Base-by-base conservation (phyloP, 2,329 filamentous ascomycete species). In the Clarireedia monteithiana region DNA sequence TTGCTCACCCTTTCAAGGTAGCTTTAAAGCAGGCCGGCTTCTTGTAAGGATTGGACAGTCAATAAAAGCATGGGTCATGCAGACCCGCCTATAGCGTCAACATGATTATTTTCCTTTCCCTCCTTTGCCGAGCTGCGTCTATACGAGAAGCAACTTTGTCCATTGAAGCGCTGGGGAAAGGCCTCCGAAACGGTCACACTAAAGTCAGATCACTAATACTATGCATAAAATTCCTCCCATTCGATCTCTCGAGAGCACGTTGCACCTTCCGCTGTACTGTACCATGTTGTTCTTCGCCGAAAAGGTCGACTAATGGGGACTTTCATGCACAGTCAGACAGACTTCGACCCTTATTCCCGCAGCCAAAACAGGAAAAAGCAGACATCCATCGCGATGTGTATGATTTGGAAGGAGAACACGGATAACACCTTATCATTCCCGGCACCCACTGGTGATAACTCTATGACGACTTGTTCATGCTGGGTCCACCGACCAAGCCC, bases 121-220 rank as follows among this genome's bases (percentile, higher is more conserved):
- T 36, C 36, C 36, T 36, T 52, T 56, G 48, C 48, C 53, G 53
- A 56, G 48, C 53, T 56, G 53, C 53, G 53, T 56, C 53, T 56
- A 52, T 56, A 55, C 46, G 46, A 50, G 49, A 26, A 20, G 27
- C 27, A 53, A 53, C 27, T 48, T 48, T 36, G 34, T 48, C 46
- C 34, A 36, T 55, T 55, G 53, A 55, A 55, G 53, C 53, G 53
- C 46, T 55, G 47, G 26, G 42, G 15, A 48, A 55, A 55, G 52
- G 46, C 9, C 46, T 55, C 46, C 15, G 30, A 55, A 36, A 50
- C 46, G 38, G 38, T n/a, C 45, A 54, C 45, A 36, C 52, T 17
- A 54, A 34, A 49, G 5, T 20, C 17, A 44, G 36, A 42, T 53
- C 50, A 53, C 42, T 38, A 40, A 53, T 53, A 53, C 23, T 14